Evolutionary conservation across 257 asterid genomes (phyloP), one percentile per base, ranked within the genome.

Genomic region (Anisodus tanguticus): DNA sequence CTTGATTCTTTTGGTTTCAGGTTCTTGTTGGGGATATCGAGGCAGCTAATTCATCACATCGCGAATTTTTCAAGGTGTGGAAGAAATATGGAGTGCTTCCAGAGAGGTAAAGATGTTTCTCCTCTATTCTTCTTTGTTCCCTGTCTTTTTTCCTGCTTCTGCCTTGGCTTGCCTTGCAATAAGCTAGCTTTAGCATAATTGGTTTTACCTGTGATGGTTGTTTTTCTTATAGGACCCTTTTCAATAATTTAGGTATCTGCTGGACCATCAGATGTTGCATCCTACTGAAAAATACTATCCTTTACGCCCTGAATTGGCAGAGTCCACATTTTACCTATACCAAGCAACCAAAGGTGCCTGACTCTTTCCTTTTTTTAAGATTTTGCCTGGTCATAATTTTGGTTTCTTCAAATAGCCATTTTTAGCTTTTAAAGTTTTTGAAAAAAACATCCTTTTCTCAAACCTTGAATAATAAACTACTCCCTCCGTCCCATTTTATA

Each of bases 241-340:
- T 82, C 7, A 80, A 62, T 80, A 69, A 55, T 85, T 85, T 86
- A 96, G 99, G 90, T 96, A 92, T 87, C 95, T 96, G 76, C 88
- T 96, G 86, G 98, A 96, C 90, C 95, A 91, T 91, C 95, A 88
- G 89, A 93, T 90, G 91, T 89, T 96, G 89, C 99, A 96, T 87
- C 98, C 99, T 84, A 94, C 99, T 39, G 99, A 96, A 86, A 94
- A 94, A 86, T 96, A 96, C 94, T 96, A 96, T 83, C 99, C 98
- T 4, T 90, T 94, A 81, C 98, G 98, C 19, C 99, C 99, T 31
- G 99, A 96, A 90, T 90, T 96, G 85, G 98, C 94, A 68, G 99
- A 96, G 85, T 96, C 98, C 49, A 96, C 99, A 60, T 96, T 94
- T 91, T 96, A 96, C 92, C 89, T 96, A 11, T 96, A 96, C 86